Base-by-base conservation (phyloP, 2,329 filamentous ascomycete species). In the Teratosphaeria destructans region DNA sequence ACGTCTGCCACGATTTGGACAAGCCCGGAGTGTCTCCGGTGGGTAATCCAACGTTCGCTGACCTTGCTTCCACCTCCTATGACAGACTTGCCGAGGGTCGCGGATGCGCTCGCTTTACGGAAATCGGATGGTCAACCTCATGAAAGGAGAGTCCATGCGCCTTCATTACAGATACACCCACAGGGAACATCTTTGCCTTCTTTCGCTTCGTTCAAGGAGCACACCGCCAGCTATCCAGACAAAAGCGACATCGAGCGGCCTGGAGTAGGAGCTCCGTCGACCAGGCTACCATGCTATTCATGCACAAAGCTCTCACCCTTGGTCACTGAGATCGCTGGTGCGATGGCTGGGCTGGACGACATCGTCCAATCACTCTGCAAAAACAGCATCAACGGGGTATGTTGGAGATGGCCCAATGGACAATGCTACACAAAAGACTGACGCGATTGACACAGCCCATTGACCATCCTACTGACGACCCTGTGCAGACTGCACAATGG, bases 191-290 rank as follows among this genome's bases (percentile, higher is more conserved):
- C 62, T 12, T 60, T 71, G 29, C 67, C 68, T 3, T 67, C 68
- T 2, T 68, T 71, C 54, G 64, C 68, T 23, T 57, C 62, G 0
- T 60, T 71, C 43, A 58, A 64, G 34, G 60, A 66, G 37, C 65
- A 66, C 27, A 52, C 63, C 29, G 52, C 63, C 19, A 63, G 19
- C 27, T 57, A 61, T 29, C 34, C 56, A 23, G 61, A 66, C 19
- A 65, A 60, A 19, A 19, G 56, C 6, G 63, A 65, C 55, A 54
- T 59, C 37, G 64, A 64, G 43, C 61, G 58, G 10, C 60, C 61
- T 19, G 66, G 63, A 49, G 63, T 63, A 34, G 61, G 63, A 8
- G 56, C 64, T 29, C 63, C 64, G 60, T 59, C 64, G n/a, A 56
- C 60, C 5, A 58, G 62, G 2, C 55, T 64, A 16, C 57, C 66